phyloP scores from a whole-genome alignment of 352 stramenopile genomes.

The Globisporangium echinulatum region DNA sequence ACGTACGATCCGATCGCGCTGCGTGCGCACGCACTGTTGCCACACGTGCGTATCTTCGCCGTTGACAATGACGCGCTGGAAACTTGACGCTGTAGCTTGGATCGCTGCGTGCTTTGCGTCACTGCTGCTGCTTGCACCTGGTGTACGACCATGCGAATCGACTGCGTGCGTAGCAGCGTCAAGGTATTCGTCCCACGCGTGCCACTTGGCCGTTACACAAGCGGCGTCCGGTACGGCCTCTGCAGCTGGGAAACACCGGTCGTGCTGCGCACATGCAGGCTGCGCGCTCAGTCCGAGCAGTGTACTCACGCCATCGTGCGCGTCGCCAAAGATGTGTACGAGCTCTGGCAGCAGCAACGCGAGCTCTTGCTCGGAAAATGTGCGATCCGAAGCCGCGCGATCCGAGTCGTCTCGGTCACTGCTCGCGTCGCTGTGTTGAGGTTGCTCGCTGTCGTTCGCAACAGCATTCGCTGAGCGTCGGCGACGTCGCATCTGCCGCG shows the following conservation, averaged over 20 bases:
- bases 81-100: neutral
- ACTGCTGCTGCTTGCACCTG: neutral
- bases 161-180: conserved; percentile 2
- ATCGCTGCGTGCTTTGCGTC: neutral
- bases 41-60: neutral
- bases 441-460: neutral
- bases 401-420: no score
- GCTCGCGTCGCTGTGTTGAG: no score
- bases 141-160: neutral
- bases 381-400: neutral
- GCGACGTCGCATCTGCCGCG: neutral
- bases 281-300: conserved; percentile 13
- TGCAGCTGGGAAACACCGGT: conserved; percentile 10
- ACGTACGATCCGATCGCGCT: conserved; percentile 13
- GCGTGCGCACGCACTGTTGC: neutral
- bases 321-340: conserved; percentile 22
- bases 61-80: conserved; percentile 4
- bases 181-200: conserved; percentile 20
- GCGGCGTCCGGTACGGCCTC: neutral
- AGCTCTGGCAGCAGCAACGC: conserved; percentile 21
- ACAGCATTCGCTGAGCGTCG: neutral
- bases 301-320: conserved; percentile 18
- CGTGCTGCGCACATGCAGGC: conserved; percentile 5
- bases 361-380: conserved; percentile 13
- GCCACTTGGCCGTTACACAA: conserved; percentile 17